Evolutionary conservation across 108 stramenopile genomes (phyloP).

Genomic region (Parietichytrium sp.): DNA sequence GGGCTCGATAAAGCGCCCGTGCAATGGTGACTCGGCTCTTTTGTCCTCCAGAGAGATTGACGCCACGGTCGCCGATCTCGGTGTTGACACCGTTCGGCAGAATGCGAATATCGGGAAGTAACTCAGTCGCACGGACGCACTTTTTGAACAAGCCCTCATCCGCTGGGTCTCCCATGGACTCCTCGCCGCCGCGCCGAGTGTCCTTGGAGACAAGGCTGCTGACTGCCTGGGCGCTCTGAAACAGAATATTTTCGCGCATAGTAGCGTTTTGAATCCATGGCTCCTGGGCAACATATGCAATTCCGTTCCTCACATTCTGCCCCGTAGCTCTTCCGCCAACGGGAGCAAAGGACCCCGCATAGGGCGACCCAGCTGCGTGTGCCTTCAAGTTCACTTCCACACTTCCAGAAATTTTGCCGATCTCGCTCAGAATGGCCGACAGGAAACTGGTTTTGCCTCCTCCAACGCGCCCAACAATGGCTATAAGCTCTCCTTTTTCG

Average conservation of each 20-base stretch:
- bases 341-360: no score
- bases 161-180: constrained; percentile 66
- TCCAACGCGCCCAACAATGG: constrained; percentile 79
- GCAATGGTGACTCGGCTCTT: constrained; percentile 68
- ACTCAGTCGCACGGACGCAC: constrained; percentile 77
- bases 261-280: constrained; percentile 91
- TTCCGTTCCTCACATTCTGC: constrained; percentile 57
- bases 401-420: constrained; percentile 39
- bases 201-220: no score
- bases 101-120: constrained; percentile 77
- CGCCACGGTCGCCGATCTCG: constrained; percentile 89
- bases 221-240: no score
- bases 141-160: constrained; percentile 75
- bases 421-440: constrained; percentile 80
- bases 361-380: no score
- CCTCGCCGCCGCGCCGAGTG: no score
- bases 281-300: constrained; percentile 80
- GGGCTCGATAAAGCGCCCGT: constrained; percentile 79
- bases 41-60: constrained; percentile 85
- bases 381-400: not conserved
- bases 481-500: constrained; percentile 19
- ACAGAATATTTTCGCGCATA: constrained; percentile 75
- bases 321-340: no score
- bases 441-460: constrained; percentile 86
- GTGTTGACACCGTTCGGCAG: constrained; percentile 88